These are phyloP conservation scores for Ocimum tenuiflorum DNA, from an alignment of 257 asterid species.

Conservation along the genomic window DNA sequence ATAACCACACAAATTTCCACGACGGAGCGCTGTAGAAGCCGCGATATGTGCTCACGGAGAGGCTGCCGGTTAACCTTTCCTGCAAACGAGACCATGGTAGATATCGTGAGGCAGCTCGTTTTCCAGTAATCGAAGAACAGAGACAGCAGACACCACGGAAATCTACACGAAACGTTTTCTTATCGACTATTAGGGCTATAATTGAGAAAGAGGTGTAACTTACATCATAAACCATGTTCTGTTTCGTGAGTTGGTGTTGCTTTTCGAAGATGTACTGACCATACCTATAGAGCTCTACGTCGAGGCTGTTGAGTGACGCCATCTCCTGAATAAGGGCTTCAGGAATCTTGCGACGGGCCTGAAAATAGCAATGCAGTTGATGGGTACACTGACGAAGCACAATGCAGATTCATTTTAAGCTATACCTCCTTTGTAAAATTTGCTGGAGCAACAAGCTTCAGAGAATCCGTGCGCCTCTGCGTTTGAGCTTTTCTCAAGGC, in stretches of 20 bases:
- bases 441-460: slow-evolving; percentile 62
- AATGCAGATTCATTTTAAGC: not conserved
- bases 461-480: slow-evolving; percentile 57
- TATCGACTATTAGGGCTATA: too few species aligned
- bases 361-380: slow-evolving; percentile 18
- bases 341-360: slow-evolving; percentile 63
- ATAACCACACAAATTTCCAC: slow-evolving; percentile 37
- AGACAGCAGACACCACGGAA: not conserved
- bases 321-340: slow-evolving; percentile 57
- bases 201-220: too few species aligned
- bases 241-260: slow-evolving; percentile 32
- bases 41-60: too few species aligned
- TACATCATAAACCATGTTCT: slow-evolving; percentile 34
- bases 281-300: slow-evolving; percentile 62
- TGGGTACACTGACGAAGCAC: not conserved
- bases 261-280: slow-evolving; percentile 54
- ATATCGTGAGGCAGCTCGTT: not conserved
- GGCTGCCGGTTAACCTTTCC: slow-evolving; percentile 31
- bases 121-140: not conserved
- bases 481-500: slow-evolving; percentile 49
- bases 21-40: slow-evolving; percentile 27
- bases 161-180: not conserved
- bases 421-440: slow-evolving; percentile 86
- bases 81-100: slow-evolving; percentile 28
- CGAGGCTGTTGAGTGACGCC: slow-evolving; percentile 58